These are phyloP conservation scores for Gilbertella persicaria DNA, from an alignment of 371 early-diverging fungal genomes.

Conservation along the genomic window DNA sequence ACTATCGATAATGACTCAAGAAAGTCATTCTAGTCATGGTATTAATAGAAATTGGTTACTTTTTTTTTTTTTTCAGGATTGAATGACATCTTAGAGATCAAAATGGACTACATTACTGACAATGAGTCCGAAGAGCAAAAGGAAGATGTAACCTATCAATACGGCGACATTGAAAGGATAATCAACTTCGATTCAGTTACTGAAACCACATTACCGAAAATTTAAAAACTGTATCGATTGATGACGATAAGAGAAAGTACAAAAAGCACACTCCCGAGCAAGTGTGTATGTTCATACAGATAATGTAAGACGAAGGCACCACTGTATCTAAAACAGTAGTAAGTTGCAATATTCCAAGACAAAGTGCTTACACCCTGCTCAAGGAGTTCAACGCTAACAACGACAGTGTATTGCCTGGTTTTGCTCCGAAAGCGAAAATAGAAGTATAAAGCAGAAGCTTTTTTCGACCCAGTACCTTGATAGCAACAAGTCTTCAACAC, in stretches of 20 bases:
- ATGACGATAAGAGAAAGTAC: constrained; percentile 13
- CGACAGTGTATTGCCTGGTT: constrained; percentile 15
- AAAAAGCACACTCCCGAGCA: constrained; percentile 18
- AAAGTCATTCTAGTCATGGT: neutral
- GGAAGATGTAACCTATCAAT: constrained; percentile 18
- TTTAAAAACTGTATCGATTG: constrained; percentile 3
- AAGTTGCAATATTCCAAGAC: constrained; percentile 13
- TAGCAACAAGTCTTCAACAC: constrained; percentile 4
- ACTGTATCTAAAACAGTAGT: constrained; percentile 13
- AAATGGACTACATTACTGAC: too few species aligned
- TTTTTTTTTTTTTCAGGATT: constrained; percentile 1
- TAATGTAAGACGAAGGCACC: constrained; percentile 17
- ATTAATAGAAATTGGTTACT: neutral
- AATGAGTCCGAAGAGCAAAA: constrained; percentile 18
- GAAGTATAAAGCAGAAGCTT: constrained; percentile 12
- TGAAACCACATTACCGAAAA: constrained; percentile 12
- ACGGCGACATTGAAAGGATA: constrained; percentile 20
- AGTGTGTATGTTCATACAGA: constrained; percentile 13
- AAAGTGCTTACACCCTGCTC: constrained; percentile 15
- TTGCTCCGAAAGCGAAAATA: constrained; percentile 14
- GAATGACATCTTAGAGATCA: too few species aligned
- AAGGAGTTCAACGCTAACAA: constrained; percentile 12
- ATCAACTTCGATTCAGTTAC: constrained; percentile 18
- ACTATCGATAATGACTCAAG: too few species aligned
- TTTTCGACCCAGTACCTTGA: constrained; percentile 9